Evolutionary conservation across 2,329 filamentous ascomycete genomes (phyloP).

Genomic region (Coniochaeta pulveracea): DNA sequence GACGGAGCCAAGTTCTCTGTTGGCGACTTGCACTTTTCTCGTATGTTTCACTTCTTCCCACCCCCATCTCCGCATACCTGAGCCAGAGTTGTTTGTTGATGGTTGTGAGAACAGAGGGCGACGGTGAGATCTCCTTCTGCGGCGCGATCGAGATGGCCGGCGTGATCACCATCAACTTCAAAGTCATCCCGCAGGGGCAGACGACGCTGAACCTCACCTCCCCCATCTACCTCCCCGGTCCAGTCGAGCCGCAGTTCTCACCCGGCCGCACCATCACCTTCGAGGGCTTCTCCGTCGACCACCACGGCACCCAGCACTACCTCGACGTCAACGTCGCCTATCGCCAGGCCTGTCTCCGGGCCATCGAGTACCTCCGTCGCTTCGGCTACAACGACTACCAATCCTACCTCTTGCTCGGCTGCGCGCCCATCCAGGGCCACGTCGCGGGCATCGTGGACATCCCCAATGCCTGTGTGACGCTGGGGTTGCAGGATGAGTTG

Average conservation of each 20-base stretch:
- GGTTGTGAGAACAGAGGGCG: conserved; percentile 62
- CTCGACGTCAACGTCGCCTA: conserved; percentile 82
- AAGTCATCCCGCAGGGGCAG: conserved; percentile 73
- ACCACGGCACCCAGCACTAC: conserved; percentile 81
- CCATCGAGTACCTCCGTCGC: conserved; percentile 68
- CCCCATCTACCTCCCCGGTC: conserved; percentile 77
- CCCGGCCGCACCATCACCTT: conserved; percentile 75
- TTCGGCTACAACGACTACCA: conserved; percentile 67
- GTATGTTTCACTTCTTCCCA: conserved; percentile 19
- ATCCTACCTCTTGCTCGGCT: conserved; percentile 74
- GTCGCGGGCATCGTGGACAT: conserved; percentile 86
- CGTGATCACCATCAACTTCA: conserved; percentile 81
- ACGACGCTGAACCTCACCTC: conserved; percentile 64
- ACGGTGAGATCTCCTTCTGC: conserved; percentile 84
- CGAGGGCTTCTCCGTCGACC: conserved; percentile 83
- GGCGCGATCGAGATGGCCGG: conserved; percentile 93
- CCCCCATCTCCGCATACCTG: no score
- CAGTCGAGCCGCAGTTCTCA: conserved; percentile 80
- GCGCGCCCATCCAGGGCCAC: conserved; percentile 78
- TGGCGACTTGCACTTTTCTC: conserved; percentile 77
- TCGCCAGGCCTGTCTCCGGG: conserved; percentile 63
- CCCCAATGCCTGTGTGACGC: conserved; percentile 81
- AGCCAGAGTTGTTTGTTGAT: no score
- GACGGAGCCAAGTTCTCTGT: conserved; percentile 81
- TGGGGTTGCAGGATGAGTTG: conserved; percentile 84